Evolutionary conservation across 2,329 filamentous ascomycete species (phyloP), one percentile per base, ranked within the genome.

Genomic region (Penicillium glabrum): DNA sequence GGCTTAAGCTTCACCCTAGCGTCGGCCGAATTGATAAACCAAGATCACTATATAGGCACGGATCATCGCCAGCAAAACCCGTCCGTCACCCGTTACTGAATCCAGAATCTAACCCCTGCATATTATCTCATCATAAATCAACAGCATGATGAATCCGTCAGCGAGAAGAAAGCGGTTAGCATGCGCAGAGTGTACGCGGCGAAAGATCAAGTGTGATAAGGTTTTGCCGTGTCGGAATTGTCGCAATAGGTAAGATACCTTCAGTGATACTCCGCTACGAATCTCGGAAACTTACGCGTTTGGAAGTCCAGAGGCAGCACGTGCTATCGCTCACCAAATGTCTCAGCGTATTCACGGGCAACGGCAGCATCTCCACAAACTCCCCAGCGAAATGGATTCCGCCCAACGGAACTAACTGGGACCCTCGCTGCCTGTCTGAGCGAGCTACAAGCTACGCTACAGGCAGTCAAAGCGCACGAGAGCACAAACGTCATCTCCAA

Each of bases 161-260:
- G 14, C n/a, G 35, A 37, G 35, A n/a, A 37, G 14, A 45, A 45
- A 45, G 21, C 14, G 46, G 35, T 29, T 46, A 27, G 46, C 46
- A 16, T 46, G 46, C 26, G 37, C 27, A 26, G 46, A 50, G 21
- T 45, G 45, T 39, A 45, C 46, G 9, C 46, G 26, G 14, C 43
- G 44, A 9, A 50, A 50, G 39, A 50, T 50, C 39, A 55, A 50
- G 29, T 55, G 53, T 23, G 46, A 55, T 31, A 50, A 55, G 27
- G 39, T 45, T 4, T 23, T 49, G 26, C 46, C 46, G 21, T 54
- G 52, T 45, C 35, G 46, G 8, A 55, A 55, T 50, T 55, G 53
- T 46, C 51, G 44, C 45, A 44, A 54, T 41, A 41, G 51, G 51
- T 54, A n/a, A 16, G 44, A 14, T 31, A 3, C 11, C 1, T 14